Evolutionary conservation across 306 rosid species (phyloP), one percentile per base, ranked within the genome.

Genomic region (Inga oerstediana): DNA sequence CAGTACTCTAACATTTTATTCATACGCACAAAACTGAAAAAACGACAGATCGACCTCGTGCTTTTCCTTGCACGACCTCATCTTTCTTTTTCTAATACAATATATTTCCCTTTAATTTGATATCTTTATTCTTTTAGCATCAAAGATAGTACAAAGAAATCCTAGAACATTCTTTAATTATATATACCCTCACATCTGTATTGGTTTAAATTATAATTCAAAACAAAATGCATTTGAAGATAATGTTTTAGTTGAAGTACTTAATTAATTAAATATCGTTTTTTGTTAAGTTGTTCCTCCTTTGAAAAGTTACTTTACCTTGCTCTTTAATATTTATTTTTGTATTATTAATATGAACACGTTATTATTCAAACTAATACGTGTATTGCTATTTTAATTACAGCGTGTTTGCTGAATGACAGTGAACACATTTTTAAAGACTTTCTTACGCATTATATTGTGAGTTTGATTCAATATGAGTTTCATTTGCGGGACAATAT

Each of bases 41-140:
- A 68, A 68, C 12, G 79, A 64, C 49, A 65, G 76, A 70, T 75
- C 58, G 22, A 24, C 52, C 22, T 68, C 17, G 9, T 84, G 71
- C 85, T 56, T 83, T 83, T 81, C 3, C 83, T 78, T 78, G 66
- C 81, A 56, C 44, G 39, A 37, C 19, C 69, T 76, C 41, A 52
- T 74, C 62, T 41, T 41, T 78, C 19, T 15, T 78, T 78, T n/a
- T 46, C 34, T 24, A 45, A 75, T 17, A 39, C 41, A 76, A 71
- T 62, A 64, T 13, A 76, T 30, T 61, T 4, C 34, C 44, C 10
- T 10, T 43, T 62, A 37, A 37, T 37, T 37, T 37, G 8, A 37
- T 5, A 39, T 13, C 4, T 44, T 35, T 6, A 19, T 37, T 69
- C 22, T 69, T 69, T 16, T 8, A 20, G 17, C 58, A 77, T 10